Evolutionary conservation across 2,329 filamentous ascomycete species (phyloP).

Genomic region (Aspergillus glaucus): DNA sequence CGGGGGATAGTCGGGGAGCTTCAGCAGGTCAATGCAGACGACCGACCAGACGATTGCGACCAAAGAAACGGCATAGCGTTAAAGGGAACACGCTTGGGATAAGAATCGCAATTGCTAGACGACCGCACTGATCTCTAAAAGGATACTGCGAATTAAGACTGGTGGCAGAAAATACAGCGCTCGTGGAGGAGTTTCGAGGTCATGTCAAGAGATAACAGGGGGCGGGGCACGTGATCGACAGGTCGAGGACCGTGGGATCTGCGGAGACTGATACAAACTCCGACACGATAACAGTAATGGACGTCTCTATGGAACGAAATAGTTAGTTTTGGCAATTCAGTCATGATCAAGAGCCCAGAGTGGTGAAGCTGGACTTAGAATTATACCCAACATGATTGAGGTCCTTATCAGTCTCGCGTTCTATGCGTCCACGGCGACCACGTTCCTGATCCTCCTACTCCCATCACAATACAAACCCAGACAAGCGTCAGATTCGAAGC

Average conservation of each 20-base stretch:
- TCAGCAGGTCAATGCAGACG: slow-evolving; percentile 14
- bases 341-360: background rate
- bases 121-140: background rate
- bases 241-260: background rate
- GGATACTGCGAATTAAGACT: background rate
- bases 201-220: background rate
- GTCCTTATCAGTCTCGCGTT: slow-evolving; percentile 30
- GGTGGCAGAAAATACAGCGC: background rate
- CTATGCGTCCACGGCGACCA: slow-evolving; percentile 45
- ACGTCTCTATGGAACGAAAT: too few species aligned
- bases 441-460: slow-evolving; percentile 46
- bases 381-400: slow-evolving; percentile 25
- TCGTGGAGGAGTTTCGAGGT: background rate
- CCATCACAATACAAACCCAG: slow-evolving; percentile 48
- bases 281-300: too few species aligned
- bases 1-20: slow-evolving; percentile 5
- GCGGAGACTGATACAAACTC: too few species aligned
- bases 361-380: background rate
- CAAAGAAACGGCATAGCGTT: slow-evolving; percentile 15
- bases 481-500: slow-evolving; percentile 15
- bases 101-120: background rate
- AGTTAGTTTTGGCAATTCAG: background rate
- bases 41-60: slow-evolving; percentile 8
- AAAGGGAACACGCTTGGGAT: background rate
- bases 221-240: slow-evolving; percentile 3